Evolutionary conservation across 2,329 filamentous ascomycete genomes (phyloP).

Genomic region (Lachnellula cervina): DNA sequence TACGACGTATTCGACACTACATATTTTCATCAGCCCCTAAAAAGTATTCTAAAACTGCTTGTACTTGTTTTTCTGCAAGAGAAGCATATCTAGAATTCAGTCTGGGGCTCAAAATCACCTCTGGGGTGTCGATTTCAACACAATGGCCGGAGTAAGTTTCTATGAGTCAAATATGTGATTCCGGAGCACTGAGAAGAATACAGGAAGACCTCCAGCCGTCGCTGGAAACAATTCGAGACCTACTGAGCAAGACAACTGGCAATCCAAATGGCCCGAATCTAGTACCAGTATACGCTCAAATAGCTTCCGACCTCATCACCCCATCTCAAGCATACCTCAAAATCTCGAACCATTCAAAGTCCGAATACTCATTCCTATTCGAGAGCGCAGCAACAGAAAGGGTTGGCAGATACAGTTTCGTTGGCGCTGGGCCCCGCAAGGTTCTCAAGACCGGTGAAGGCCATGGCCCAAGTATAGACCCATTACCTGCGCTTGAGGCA

Average conservation of each 20-base stretch:
- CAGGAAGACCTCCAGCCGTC: constrained; percentile 54
- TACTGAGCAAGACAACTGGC: constrained; percentile 47
- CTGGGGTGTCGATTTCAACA: constrained; percentile 1
- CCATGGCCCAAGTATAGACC: constrained; percentile 79
- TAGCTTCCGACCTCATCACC: constrained; percentile 88
- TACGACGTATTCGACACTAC: too few relatives aligned
- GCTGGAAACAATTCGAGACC: constrained; percentile 52
- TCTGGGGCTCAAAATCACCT: not conserved
- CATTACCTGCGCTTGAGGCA: constrained; percentile 73
- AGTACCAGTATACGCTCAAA: constrained; percentile 76
- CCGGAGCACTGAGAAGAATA: constrained; percentile 19
- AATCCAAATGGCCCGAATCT: constrained; percentile 63
- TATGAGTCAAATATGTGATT: constrained; percentile 16
- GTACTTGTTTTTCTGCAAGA: not conserved
- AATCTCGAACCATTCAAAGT: constrained; percentile 68
- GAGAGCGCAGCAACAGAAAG: constrained; percentile 93
- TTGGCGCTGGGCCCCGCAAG: constrained; percentile 76
- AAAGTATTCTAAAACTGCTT: not conserved
- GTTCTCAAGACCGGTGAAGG: constrained; percentile 83
- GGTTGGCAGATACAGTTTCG: constrained; percentile 91
- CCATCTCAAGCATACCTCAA: constrained; percentile 95
- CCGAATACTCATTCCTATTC: constrained; percentile 86
- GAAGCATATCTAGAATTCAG: not conserved
- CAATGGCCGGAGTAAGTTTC: constrained; percentile 27
- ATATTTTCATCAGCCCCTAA: not conserved